phyloP scores from a whole-genome alignment of 345 rosid species.

The Populus simonii region DNA sequence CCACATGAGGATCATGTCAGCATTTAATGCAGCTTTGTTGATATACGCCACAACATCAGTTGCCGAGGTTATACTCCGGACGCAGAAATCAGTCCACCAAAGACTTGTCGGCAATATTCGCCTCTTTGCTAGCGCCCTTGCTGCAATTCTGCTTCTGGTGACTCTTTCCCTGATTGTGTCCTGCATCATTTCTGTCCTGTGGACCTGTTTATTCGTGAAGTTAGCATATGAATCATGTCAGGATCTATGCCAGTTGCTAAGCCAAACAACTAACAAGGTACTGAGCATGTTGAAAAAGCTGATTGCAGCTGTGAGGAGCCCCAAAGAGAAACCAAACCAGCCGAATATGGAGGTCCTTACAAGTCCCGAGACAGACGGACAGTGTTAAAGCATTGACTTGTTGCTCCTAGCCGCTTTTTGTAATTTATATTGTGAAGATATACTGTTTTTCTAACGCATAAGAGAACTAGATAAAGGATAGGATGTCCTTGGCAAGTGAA shows the following conservation, averaged over 20 bases:
- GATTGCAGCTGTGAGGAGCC: no score
- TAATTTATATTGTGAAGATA: no score
- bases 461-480: no score
- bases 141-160: not conserved
- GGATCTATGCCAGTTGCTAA: not conserved
- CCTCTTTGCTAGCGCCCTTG: not conserved
- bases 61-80: not conserved
- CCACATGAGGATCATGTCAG: not conserved
- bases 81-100: not conserved
- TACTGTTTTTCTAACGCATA: no score
- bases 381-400: no score
- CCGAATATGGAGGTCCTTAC: no score
- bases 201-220: not conserved
- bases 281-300: no score
- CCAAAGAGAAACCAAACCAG: no score
- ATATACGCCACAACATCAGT: not conserved
- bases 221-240: not conserved
- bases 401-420: no score
- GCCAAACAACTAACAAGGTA: no score
- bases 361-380: no score
- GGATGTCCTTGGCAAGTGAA: no score
- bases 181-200: not conserved
- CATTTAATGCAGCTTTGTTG: not conserved
- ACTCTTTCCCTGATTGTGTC: not conserved
- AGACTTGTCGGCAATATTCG: not conserved